A percentile compares a stretch with the other conserved stretches of the same genome.
Evolutionary conservation across 1,284 basidiomycete genomes (phyloP).

Genomic region (Violaceomyces palustris): DNA sequence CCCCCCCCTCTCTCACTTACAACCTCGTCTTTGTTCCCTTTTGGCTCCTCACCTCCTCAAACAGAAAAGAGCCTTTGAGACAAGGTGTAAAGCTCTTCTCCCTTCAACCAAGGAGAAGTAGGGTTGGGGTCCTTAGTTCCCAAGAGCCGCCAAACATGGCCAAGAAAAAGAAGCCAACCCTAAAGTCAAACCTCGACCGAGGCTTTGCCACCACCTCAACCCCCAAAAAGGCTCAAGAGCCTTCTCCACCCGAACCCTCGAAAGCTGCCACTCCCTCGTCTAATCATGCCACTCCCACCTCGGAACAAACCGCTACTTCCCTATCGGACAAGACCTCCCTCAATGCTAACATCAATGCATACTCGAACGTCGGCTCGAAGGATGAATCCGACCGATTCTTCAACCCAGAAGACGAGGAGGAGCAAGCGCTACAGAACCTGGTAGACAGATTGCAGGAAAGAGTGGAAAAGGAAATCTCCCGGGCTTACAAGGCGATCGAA

Average conservation of each 20-base stretch:
- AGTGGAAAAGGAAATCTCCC: slow-evolving; percentile 77
- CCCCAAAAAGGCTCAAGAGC: slow-evolving; percentile 66
- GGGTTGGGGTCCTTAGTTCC: neutral
- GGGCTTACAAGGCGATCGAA: slow-evolving; percentile 70
- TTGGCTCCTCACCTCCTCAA: neutral
- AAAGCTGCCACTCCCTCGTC: slow-evolving; percentile 13
- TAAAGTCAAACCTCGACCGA: slow-evolving; percentile 42
- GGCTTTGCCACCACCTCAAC: slow-evolving; percentile 60
- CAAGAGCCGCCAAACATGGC: slow-evolving; percentile 8
- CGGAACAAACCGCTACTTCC: neutral
- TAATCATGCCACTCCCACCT: neutral
- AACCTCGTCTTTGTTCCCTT: slow-evolving; percentile 1
- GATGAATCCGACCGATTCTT: slow-evolving; percentile 11
- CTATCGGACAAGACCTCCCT: too few relatives aligned
- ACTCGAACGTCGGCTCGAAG: neutral
- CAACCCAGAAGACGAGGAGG: slow-evolving; percentile 41
- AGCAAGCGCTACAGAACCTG: slow-evolving; percentile 47
- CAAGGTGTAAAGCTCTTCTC: neutral
- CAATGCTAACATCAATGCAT: too few relatives aligned
- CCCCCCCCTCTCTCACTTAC: too few relatives aligned
- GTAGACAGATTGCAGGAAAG: slow-evolving; percentile 76
- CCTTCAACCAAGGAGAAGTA: too few relatives aligned
- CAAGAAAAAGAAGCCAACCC: slow-evolving; percentile 47
- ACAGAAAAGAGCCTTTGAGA: neutral
- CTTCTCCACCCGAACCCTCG: slow-evolving; percentile 42